phyloP scores from a whole-genome alignment of 169 alveolate species.

The Cryptosporidium meleagridis region DNA sequence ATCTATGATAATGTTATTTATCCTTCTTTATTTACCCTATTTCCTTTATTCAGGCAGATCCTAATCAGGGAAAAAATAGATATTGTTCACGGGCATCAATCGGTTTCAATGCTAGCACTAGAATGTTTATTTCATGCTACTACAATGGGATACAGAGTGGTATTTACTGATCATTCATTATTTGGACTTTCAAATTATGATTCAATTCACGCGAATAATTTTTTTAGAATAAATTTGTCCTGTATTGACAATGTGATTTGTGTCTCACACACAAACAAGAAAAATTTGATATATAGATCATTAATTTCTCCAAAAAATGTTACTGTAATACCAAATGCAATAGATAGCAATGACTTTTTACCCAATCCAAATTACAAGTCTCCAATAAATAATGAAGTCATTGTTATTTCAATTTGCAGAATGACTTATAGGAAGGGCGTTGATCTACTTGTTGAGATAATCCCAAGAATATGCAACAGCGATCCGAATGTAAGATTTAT shows the following conservation, averaged over 20 bases:
- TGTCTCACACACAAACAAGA: constrained; percentile 94
- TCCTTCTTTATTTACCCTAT: constrained; percentile 80
- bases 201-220: constrained; percentile 93
- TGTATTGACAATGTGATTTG: constrained; percentile 91
- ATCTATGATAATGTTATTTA: constrained; percentile 85
- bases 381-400: constrained; percentile 86
- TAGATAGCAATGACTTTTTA: constrained; percentile 86
- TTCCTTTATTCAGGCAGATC: constrained; percentile 90
- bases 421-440: constrained; percentile 97
- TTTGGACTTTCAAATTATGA: constrained; percentile 96
- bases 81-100: constrained; percentile 94
- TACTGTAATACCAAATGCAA: constrained; percentile 91
- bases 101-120: constrained; percentile 84
- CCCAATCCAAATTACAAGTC: constrained; percentile 86
- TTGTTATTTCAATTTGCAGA: constrained; percentile 95
- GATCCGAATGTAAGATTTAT: constrained; percentile 91
- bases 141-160: constrained; percentile 88
- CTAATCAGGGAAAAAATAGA: constrained; percentile 95
- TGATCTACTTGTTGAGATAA: constrained; percentile 94
- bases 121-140: constrained; percentile 85
- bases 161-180: constrained; percentile 99
- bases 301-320: constrained; percentile 91
- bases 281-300: constrained; percentile 95
- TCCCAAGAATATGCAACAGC: constrained; percentile 95
- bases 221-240: constrained; percentile 80